Evolutionary conservation across 495 filamentous ascomycete genomes (phyloP), one percentile per base, ranked within the genome.

Genomic region (Penicillium cinerascens): DNA sequence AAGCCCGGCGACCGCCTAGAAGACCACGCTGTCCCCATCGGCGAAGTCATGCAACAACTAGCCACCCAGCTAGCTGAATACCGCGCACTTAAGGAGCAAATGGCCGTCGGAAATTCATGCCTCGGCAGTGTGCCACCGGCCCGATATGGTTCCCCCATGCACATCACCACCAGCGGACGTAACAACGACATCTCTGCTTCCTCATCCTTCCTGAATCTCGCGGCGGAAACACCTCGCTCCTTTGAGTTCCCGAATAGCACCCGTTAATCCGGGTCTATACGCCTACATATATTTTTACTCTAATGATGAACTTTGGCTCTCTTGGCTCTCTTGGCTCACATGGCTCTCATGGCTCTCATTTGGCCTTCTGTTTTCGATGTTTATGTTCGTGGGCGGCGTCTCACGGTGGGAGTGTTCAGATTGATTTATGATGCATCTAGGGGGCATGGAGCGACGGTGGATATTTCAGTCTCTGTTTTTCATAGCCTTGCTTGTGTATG

Each of bases 21-120:
- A 9, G 76, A 80, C 51, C 70, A 80, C 48, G 78, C 79, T n/a
- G 66, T 73, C 18, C 77, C 79, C 3, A 82, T 82, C 43, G 58
- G 54, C 9, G 73, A 82, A 13, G 66, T 82, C 17, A 61, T 82
- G 49, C 70, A 70, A 52, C 66, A 78, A 47, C 51, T 81, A 11
- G 64, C 70, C 26, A 72, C 68, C 10, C 75, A 79, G 49, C 70
- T 80, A 16, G 75, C 74, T 37, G 78, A 81, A 54, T 78, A 78
- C 59, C 56, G 65, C 45, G 72, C 73, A 23, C 71, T 80, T 39
- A 79, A 79, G 57, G 68, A 78, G 59, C 70, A 73, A 44, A 59
- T 77, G 47, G 68, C 66, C 47, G 57, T 47, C 54, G 69, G 54
- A 63, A 60, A 56, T 55, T 58, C 63, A 46, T 60, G 58, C 54